phyloP scores from a whole-genome alignment of 257 asterid genomes.

The Phtheirospermum japonicum region DNA sequence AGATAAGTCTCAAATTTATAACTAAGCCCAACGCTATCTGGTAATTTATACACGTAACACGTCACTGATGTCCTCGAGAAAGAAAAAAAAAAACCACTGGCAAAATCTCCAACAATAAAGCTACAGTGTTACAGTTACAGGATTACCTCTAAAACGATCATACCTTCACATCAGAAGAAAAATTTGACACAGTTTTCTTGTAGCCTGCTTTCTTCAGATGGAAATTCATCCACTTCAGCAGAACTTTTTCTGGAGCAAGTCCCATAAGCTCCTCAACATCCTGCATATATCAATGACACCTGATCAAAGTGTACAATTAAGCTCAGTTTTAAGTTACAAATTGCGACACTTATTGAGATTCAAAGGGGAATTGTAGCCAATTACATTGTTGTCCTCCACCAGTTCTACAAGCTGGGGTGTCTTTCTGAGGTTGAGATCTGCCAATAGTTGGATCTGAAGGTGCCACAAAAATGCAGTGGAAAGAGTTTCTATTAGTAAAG shows the following conservation, averaged over 20 bases:
- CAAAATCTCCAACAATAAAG: constrained; percentile 23
- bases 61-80: not conserved
- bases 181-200: constrained; percentile 75
- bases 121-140: constrained; percentile 9
- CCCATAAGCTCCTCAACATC: constrained; percentile 97
- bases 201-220: constrained; percentile 94
- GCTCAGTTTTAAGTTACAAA: constrained; percentile 26
- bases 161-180: constrained; percentile 93
- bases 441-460: constrained; percentile 87
- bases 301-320: constrained; percentile 32
- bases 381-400: constrained; percentile 91
- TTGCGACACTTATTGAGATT: constrained; percentile 21
- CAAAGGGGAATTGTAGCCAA: constrained; percentile 16
- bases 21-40: not conserved
- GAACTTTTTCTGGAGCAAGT: constrained; percentile 94
- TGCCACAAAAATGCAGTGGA: constrained; percentile 27
- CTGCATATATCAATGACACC: constrained; percentile 48
- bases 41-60: constrained; percentile 6
- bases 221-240: constrained; percentile 95
- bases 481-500: constrained; percentile 30
- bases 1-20: constrained; percentile 8
- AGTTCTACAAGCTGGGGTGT: constrained; percentile 97
- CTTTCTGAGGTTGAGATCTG: constrained; percentile 97
- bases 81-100: not conserved
- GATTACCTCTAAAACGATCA: constrained; percentile 17